A percentile compares a stretch with the other conserved stretches of the same genome.
Conservation (phyloP, 148 eudicot species). For the Vaccinium myrtillus region DNA sequence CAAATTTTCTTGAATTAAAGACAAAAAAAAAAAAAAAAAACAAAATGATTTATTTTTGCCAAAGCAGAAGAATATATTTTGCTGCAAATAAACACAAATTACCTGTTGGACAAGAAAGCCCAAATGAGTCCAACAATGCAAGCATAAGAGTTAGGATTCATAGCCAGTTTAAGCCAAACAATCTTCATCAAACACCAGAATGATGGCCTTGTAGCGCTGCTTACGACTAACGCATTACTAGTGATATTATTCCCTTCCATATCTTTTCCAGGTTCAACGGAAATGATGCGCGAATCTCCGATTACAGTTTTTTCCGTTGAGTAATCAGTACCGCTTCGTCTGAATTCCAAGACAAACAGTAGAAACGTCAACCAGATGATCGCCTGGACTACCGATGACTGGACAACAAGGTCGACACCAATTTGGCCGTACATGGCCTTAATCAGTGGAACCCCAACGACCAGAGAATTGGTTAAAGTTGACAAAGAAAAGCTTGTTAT, state of each 20-base stretch:
- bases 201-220: constrained; percentile 24
- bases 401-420: constrained; percentile 71
- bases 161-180: constrained; percentile 52
- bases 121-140: constrained; percentile 77
- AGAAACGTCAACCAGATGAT: constrained; percentile 63
- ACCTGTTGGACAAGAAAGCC: constrained; percentile 75
- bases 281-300: constrained; percentile 7
- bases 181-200: constrained; percentile 54
- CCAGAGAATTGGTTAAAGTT: constrained; percentile 45
- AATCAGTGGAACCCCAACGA: constrained; percentile 68
- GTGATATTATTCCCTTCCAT: not conserved
- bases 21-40: too few relatives aligned
- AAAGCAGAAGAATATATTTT: not conserved
- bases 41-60: too few relatives aligned
- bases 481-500: constrained; percentile 72
- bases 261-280: not conserved
- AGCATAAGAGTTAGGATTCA: constrained; percentile 71
- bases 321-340: constrained; percentile 35
- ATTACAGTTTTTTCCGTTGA: not conserved
- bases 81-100: not conserved
- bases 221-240: not conserved
- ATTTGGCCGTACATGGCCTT: constrained; percentile 67
- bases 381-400: constrained; percentile 61
- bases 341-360: constrained; percentile 59
- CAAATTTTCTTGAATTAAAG: too few relatives aligned